Conservation (phyloP, 2,329 filamentous ascomycete species). For the Cryphonectria carpinicola region DNA sequence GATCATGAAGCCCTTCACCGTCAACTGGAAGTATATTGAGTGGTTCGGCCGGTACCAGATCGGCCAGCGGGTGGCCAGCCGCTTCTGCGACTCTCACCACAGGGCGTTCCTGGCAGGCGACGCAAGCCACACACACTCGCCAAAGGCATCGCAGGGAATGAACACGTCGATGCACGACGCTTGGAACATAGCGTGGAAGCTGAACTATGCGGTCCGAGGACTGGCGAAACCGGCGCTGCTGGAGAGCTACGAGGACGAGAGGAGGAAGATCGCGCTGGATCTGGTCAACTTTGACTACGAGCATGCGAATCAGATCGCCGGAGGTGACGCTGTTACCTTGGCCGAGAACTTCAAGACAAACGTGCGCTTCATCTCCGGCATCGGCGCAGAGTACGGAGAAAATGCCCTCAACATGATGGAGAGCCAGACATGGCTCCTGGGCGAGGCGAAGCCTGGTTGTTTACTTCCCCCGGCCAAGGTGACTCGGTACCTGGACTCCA, state of each 20-base stretch:
- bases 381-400: slow-evolving; percentile 62
- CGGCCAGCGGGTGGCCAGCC: slow-evolving; percentile 61
- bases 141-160: slow-evolving; percentile 57
- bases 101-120: slow-evolving; percentile 64
- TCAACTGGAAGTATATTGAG: slow-evolving; percentile 44
- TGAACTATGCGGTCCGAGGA: slow-evolving; percentile 43
- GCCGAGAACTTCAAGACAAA: slow-evolving; percentile 69
- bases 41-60: slow-evolving; percentile 65
- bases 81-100: slow-evolving; percentile 56
- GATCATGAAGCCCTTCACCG: slow-evolving; percentile 47
- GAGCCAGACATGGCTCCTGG: slow-evolving; percentile 46
- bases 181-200: slow-evolving; percentile 49
- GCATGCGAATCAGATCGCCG: slow-evolving; percentile 54
- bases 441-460: slow-evolving; percentile 57
- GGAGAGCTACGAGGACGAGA: slow-evolving; percentile 55
- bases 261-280: slow-evolving; percentile 50
- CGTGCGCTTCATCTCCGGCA: slow-evolving; percentile 69
- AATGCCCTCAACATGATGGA: slow-evolving; percentile 54
- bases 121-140: slow-evolving; percentile 63
- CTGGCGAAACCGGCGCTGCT: slow-evolving; percentile 47
- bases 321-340: slow-evolving; percentile 61
- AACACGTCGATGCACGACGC: slow-evolving; percentile 50
- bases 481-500: slow-evolving; percentile 76
- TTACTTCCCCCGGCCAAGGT: slow-evolving; percentile 70
- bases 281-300: slow-evolving; percentile 53